Percentiles rank a stretch among this genome's conserved stretches.
phyloP scores from a whole-genome alignment of 768 basidiomycete genomes.

The Mrakia blollopis region DNA sequence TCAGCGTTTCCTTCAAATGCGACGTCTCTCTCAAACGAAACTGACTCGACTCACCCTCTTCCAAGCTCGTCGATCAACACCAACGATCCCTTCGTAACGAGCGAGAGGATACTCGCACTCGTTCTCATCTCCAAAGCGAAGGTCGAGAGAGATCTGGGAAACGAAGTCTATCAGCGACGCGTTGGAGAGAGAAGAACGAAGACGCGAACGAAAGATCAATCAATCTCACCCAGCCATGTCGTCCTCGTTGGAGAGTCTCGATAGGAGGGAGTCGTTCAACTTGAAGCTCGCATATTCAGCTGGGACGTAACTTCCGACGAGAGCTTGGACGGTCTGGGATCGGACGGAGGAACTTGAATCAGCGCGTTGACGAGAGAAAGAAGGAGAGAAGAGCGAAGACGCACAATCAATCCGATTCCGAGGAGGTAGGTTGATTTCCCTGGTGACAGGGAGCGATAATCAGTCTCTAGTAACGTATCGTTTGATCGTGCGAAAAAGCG shows the following conservation, averaged over 20 bases:
- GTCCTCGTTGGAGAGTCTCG: slow-evolving; percentile 79
- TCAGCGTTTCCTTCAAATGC: background rate
- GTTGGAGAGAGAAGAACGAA: background rate
- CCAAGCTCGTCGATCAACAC: slow-evolving; percentile 74
- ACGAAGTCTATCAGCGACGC: slow-evolving; percentile 49
- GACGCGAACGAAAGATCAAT: background rate
- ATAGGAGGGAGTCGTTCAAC: slow-evolving; percentile 75
- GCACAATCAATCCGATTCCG: slow-evolving; percentile 53
- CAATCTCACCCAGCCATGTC: slow-evolving; percentile 34
- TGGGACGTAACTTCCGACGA: slow-evolving; percentile 55
- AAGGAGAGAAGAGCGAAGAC: slow-evolving; percentile 12
- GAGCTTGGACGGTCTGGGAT: slow-evolving; percentile 19
- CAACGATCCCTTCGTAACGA: slow-evolving; percentile 61
- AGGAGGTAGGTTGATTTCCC: slow-evolving; percentile 90
- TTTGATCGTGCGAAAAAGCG: no score
- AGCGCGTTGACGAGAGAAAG: background rate
- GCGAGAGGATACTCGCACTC: slow-evolving; percentile 81
- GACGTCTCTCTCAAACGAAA: background rate
- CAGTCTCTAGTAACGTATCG: background rate
- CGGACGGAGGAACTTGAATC: background rate
- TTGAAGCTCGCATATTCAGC: slow-evolving; percentile 92
- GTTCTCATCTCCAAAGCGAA: slow-evolving; percentile 94
- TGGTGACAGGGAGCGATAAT: slow-evolving; percentile 32
- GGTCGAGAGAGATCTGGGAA: slow-evolving; percentile 68
- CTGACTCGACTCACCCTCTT: slow-evolving; percentile 17